A percentile compares a stretch with the other conserved stretches of the same genome.
Evolutionary conservation across 306 rosid genomes (phyloP).

Genomic region (Ormosia emarginata): DNA sequence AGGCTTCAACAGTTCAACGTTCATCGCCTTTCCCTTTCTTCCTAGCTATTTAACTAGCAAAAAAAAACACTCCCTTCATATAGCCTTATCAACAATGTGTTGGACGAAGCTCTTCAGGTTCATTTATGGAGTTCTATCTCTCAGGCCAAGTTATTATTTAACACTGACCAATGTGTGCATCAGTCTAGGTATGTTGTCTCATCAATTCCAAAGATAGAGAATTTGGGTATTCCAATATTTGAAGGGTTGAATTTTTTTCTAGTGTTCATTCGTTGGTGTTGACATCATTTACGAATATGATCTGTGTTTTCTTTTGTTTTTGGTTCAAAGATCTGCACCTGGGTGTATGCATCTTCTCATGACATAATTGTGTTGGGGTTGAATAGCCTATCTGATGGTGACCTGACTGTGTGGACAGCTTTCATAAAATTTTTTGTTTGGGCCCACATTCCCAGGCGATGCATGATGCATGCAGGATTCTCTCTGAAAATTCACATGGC

Average conservation of each 20-base stretch:
- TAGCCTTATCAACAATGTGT: background rate
- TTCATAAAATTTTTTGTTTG: background rate
- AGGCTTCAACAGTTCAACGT: background rate
- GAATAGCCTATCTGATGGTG: background rate
- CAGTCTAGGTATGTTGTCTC: background rate
- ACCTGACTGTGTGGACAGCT: background rate
- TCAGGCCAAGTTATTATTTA: background rate
- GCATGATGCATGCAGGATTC: conserved; percentile 9
- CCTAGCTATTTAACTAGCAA: background rate
- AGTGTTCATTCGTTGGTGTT: background rate
- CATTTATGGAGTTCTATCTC: no score
- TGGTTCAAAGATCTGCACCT: no score
- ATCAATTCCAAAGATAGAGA: background rate
- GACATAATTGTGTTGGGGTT: background rate
- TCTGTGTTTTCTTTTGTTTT: no score
- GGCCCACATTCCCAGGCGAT: conserved; percentile 8
- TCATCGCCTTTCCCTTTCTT: background rate
- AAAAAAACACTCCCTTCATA: background rate
- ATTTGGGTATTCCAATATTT: no score
- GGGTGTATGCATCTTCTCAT: background rate
- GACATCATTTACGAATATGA: conserved; percentile 6
- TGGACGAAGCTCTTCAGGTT: background rate
- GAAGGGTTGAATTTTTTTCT: background rate
- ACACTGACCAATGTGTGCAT: background rate
- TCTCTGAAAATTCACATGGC: conserved; percentile 42